Evolutionary conservation across 441 rosid genomes (phyloP).

Genomic region (Kokia cookei): DNA sequence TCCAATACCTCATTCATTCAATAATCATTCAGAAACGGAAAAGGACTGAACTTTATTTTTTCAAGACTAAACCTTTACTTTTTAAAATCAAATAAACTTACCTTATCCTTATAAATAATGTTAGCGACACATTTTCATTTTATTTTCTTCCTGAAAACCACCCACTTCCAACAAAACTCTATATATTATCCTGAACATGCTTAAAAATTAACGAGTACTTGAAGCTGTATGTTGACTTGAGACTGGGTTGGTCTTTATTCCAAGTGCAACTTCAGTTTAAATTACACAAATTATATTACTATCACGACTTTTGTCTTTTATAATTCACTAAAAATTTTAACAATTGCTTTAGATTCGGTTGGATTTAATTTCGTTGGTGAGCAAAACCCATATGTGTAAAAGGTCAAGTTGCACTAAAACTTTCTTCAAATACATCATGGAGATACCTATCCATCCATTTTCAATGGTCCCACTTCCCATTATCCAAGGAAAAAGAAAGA

Average conservation of each 20-base stretch:
- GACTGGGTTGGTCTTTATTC: too few relatives aligned
- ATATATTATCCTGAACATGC: neutral
- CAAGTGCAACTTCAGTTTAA: too few relatives aligned
- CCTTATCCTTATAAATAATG: neutral
- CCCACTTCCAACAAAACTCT: slow-evolving; percentile 14
- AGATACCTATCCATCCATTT: slow-evolving; percentile 29
- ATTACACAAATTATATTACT: too few relatives aligned
- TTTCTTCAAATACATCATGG: slow-evolving; percentile 22
- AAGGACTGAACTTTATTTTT: neutral
- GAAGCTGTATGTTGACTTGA: too few relatives aligned
- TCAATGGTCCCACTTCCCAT: slow-evolving; percentile 40
- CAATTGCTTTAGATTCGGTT: neutral
- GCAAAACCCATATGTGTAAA: neutral
- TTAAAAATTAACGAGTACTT: too few relatives aligned
- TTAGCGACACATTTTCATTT: neutral
- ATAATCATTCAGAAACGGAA: neutral
- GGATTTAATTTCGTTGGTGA: neutral
- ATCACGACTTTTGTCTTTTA: too few relatives aligned
- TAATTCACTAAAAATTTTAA: too few relatives aligned
- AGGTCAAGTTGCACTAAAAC: slow-evolving; percentile 27
- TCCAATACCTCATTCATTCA: neutral
- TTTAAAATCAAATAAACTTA: slow-evolving; percentile 11
- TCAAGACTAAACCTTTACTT: slow-evolving; percentile 1
- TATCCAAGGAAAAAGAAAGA: slow-evolving; percentile 12
- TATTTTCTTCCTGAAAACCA: neutral